phyloP scores from a whole-genome alignment of 1,284 basidiomycete genomes.

The Ustilago crameri region DNA sequence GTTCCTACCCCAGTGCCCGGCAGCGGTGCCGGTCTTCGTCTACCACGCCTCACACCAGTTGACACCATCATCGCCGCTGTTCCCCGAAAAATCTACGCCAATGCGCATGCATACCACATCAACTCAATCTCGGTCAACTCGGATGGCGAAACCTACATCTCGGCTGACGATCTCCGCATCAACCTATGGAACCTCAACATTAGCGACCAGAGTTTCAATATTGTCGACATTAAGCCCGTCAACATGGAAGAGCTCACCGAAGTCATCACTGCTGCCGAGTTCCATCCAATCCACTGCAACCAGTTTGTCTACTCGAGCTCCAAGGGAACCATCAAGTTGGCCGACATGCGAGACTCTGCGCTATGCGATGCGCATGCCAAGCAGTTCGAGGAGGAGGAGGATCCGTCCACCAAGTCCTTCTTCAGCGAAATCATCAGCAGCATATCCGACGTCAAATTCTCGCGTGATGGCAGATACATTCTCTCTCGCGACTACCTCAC shows the following conservation, averaged over 20 bases:
- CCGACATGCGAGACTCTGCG: conserved; percentile 99
- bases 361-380: conserved; percentile 96
- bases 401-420: conserved; percentile 95
- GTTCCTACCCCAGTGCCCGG: conserved; percentile 47
- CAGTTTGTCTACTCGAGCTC: conserved; percentile 99
- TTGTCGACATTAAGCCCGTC: conserved; percentile 99
- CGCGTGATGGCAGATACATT: conserved; percentile 95
- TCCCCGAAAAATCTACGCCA: conserved; percentile 97
- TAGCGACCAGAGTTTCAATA: conserved; percentile 99
- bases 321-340: conserved; percentile 99
- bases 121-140: conserved; percentile 99
- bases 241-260: conserved; percentile 99
- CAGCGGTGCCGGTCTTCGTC: conserved; percentile 57
- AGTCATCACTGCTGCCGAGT: conserved; percentile 99
- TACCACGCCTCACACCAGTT: conserved; percentile 79
- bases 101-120: conserved; percentile 99
- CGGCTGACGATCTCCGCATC: conserved; percentile 94
- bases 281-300: conserved; percentile 97
- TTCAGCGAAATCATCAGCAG: conserved; percentile 99
- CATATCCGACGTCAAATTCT: conserved; percentile 99
- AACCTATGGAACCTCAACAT: conserved; percentile 99
- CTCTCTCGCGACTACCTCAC: conserved; percentile 96
- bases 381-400: conserved; percentile 85
- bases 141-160: conserved; percentile 99
- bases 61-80: conserved; percentile 99